Evolutionary conservation across 306 rosid genomes (phyloP).

Genomic region (Vigna reflexopilosa): DNA sequence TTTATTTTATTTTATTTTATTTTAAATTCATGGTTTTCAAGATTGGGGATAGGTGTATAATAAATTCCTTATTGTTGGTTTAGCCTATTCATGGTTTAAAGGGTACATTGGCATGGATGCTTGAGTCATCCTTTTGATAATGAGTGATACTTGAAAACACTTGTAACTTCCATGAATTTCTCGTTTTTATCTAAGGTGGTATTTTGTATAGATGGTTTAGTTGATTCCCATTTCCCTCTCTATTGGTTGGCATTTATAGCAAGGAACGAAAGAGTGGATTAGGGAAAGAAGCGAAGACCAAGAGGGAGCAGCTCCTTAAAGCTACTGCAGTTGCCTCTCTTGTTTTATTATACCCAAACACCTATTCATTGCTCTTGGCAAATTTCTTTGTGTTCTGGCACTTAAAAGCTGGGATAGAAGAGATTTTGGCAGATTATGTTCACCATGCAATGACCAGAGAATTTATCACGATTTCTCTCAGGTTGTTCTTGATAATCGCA

Average conservation of each 20-base stretch:
- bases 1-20: neutral
- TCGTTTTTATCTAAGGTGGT: constrained; percentile 6
- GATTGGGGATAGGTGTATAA: neutral
- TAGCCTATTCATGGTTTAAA: constrained; percentile 11
- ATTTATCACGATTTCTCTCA: constrained; percentile 43
- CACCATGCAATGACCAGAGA: constrained; percentile 55
- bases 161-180: neutral
- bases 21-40: constrained; percentile 20
- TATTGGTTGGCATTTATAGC: constrained; percentile 34
- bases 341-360: constrained; percentile 45
- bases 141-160: constrained; percentile 2
- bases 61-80: constrained; percentile 26
- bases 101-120: constrained; percentile 11
- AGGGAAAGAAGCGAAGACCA: constrained; percentile 40
- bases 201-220: constrained; percentile 18
- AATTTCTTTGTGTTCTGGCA: constrained; percentile 50
- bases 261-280: constrained; percentile 44
- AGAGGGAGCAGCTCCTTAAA: constrained; percentile 52
- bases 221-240: constrained; percentile 28
- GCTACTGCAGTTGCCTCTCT: constrained; percentile 45
- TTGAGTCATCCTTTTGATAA: constrained; percentile 16
- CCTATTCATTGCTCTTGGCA: constrained; percentile 46
- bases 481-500: constrained; percentile 51
- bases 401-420: constrained; percentile 44
- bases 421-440: constrained; percentile 53